Evolutionary conservation across 2,329 filamentous ascomycete species (phyloP), one percentile per base, ranked within the genome.

Genomic region (Aspergillus sp.): DNA sequence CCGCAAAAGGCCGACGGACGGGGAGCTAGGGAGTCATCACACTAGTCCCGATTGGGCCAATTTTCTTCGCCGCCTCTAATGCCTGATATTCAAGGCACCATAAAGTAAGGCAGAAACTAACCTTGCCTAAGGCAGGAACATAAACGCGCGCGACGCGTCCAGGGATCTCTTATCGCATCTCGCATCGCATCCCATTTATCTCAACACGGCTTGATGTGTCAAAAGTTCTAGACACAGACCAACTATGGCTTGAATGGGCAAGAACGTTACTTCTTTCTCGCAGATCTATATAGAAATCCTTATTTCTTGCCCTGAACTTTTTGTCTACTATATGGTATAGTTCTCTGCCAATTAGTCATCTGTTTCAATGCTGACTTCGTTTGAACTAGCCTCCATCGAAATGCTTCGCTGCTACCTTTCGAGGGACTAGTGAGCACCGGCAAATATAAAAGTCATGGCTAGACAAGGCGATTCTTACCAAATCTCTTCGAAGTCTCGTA

Each of bases 401-500:
- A 65, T 64, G 58, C 49, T 51, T 52, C 39, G 36, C 51, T 51
- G 52, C 40, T 51, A 43, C 39, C 41, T 50, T 51, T 51, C 42
- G 53, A 43, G 42, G 33, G 41, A 31, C 38, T 40, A 43, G 47
- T 50, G 50, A 42, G 44, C 39, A 47, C 37, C 39, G 41, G 45
- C 44, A 43, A 46, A 27, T 37, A 56, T 46, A 44, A 42, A 50
- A 42, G 39, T 41, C 43, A 59, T 64, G 56, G 49, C 61, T 37
- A 49, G 50, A 39, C 57, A 55, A 27, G 42, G 51, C 31, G 50
- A 52, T 12, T 41, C 57, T 27, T 54, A 56, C 33, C 57, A 72
- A 42, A 70, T 77, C 6, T 79, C 75, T 8, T 68, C 70, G 5
- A 69, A 75, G 49, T 75, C 77, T 3, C 76, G 72, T 45, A 69